A percentile compares a stretch with the other conserved stretches of the same genome.
Evolutionary conservation across 225 moss, liverwort and hornwort species (phyloP).

Genomic region (Physcomitrellopsis africana): DNA sequence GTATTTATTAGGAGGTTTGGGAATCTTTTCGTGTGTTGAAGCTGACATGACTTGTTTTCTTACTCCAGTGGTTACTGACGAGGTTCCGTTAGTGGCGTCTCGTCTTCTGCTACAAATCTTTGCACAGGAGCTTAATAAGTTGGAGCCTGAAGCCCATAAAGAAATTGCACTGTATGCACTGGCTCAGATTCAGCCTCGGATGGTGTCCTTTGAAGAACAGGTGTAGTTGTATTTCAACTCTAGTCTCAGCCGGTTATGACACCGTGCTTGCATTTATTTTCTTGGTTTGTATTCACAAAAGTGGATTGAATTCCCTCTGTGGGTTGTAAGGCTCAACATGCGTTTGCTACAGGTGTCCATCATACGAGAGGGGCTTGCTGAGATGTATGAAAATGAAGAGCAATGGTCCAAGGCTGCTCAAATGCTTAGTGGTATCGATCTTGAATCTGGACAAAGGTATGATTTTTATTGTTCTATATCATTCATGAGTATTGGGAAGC

Average conservation of each 20-base stretch:
- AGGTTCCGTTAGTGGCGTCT: constrained; percentile 95
- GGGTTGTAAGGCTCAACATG: not conserved
- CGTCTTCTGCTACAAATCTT: constrained; percentile 94
- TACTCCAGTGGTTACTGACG: constrained; percentile 94
- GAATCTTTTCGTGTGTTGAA: constrained; percentile 15
- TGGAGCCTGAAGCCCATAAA: constrained; percentile 96
- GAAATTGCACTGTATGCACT: constrained; percentile 95
- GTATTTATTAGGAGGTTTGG: not conserved
- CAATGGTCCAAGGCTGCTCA: constrained; percentile 99
- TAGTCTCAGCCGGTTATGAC: constrained; percentile 14
- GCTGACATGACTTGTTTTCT: constrained; percentile 39
- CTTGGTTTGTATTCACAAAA: constrained; percentile 2
- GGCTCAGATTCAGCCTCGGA: constrained; percentile 97
- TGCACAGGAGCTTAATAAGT: constrained; percentile 93
- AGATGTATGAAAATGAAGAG: constrained; percentile 91
- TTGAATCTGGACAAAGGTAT: constrained; percentile 94
- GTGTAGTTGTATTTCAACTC: constrained; percentile 34
- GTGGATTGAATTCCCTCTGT: constrained; percentile 1
- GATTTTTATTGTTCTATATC: not conserved
- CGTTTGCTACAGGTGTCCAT: constrained; percentile 77
- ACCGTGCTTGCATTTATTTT: constrained; percentile 13
- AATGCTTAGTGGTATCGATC: constrained; percentile 97
- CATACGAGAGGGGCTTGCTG: constrained; percentile 95
- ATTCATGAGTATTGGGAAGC: not conserved
- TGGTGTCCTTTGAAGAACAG: constrained; percentile 99